Conservation (phyloP, 495 filamentous ascomycete genomes). For the Opeltia flavorubescens region DNA sequence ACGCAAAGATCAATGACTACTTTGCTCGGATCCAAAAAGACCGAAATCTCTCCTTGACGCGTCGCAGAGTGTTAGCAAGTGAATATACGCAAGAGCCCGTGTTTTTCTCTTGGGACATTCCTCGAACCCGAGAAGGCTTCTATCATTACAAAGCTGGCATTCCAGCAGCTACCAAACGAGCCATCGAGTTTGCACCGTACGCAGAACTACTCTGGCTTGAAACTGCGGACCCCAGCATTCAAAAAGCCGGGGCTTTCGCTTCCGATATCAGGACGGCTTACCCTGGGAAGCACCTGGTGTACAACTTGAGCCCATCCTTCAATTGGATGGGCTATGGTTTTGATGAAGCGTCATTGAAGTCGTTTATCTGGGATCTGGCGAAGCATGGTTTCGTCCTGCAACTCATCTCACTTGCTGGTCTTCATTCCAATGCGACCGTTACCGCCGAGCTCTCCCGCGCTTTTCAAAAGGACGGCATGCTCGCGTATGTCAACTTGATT, state of each 20-base stretch:
- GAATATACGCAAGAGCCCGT: slow-evolving; percentile 51
- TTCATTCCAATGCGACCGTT: slow-evolving; percentile 81
- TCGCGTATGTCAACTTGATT: slow-evolving; percentile 84
- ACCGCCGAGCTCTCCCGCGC: slow-evolving; percentile 66
- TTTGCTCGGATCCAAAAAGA: slow-evolving; percentile 39
- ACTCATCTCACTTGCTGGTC: slow-evolving; percentile 77
- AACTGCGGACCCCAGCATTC: slow-evolving; percentile 74
- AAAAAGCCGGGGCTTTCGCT: slow-evolving; percentile 60
- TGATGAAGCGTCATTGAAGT: slow-evolving; percentile 57
- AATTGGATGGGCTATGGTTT: slow-evolving; percentile 98
- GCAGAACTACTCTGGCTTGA: slow-evolving; percentile 96
- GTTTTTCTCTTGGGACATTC: slow-evolving; percentile 79
- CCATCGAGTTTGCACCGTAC: slow-evolving; percentile 78
- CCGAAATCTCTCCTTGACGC: slow-evolving; percentile 59
- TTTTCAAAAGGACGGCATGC: slow-evolving; percentile 88
- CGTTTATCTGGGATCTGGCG: slow-evolving; percentile 92
- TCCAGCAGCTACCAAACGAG: slow-evolving; percentile 79
- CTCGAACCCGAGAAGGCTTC: slow-evolving; percentile 86
- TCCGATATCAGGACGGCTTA: slow-evolving; percentile 47
- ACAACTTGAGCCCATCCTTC: slow-evolving; percentile 91
- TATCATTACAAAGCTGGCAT: slow-evolving; percentile 92
- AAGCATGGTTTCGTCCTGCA: slow-evolving; percentile 90
- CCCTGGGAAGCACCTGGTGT: slow-evolving; percentile 81
- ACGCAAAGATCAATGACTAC: slow-evolving; percentile 53
- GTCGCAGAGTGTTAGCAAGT: slow-evolving; percentile 56